Evolutionary conservation across 768 basidiomycete species (phyloP), one percentile per base, ranked within the genome.

Genomic region (Kwoniella shandongensis): DNA sequence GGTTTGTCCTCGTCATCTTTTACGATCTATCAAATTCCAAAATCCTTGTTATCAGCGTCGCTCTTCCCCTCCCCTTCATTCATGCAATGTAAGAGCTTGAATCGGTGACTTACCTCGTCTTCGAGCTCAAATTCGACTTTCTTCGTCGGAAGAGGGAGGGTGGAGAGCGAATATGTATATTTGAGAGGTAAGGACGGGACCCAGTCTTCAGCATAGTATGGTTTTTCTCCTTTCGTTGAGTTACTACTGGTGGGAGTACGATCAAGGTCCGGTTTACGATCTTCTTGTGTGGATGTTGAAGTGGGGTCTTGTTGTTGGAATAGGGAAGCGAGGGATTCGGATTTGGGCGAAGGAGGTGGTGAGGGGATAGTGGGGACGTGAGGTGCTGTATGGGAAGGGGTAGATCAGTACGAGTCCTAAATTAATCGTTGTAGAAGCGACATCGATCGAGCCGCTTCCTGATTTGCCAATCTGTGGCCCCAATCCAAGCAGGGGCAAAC

Each of bases 141-240:
- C 25, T 25, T 18, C 12, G 25, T 44, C 29, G 27, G 6, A 6
- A 32, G 7, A 32, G 32, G 6, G n/a, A n/a, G n/a, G 7, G 32
- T 32, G 13, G 32, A 32, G 7, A 41, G 22, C 2, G 44, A 46
- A 29, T 57, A 65, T 8, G 63, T 71, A 61, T 63, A 67, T 56
- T 47, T 61, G 17, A 18, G 36, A 17, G 69, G 69, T 22, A 71
- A 36, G 7, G 44, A 25, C 8, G 69, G 69, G 10, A 61, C 59
- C 46, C 69, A 62, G 20, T 65, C 67, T 29, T 52, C 59, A 10
- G 63, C 59, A 29, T 65, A 65, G 26, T 15, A 30, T 35, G 50
- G 42, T 49, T 47, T 41, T 23, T 26, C 32, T 30, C 57, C 59
- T 47, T 46, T 49, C 36, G 18, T 20, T 23, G 29, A 42, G 5